These are phyloP conservation scores for Rhizophagus clarus DNA, from an alignment of 192 early-diverging fungal genomes.

Conservation along the genomic window DNA sequence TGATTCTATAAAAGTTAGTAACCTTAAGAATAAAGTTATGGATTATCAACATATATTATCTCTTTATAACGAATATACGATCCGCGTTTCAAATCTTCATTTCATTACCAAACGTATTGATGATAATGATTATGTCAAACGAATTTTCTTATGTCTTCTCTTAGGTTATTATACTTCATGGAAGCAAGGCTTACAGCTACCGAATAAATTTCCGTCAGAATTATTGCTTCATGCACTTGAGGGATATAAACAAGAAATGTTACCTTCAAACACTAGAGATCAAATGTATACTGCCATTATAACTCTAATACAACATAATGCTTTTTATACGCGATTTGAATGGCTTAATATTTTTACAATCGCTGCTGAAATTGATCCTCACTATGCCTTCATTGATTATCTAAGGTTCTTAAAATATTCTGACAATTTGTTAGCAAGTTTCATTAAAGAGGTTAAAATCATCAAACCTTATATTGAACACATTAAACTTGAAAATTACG, in stretches of 20 bases:
- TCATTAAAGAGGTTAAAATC: background rate
- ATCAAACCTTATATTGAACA: background rate
- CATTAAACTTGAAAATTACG: background rate
- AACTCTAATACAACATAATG: background rate
- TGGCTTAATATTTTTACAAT: constrained; percentile 1
- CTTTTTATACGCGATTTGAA: background rate
- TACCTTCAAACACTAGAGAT: background rate
- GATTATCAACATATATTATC: background rate
- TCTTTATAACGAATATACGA: background rate
- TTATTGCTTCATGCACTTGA: background rate
- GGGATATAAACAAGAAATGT: background rate
- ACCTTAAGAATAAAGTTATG: constrained; percentile 7
- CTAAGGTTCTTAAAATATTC: background rate
- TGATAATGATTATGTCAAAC: background rate
- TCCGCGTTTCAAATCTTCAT: background rate
- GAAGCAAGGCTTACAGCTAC: background rate
- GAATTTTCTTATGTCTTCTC: constrained; percentile 1
- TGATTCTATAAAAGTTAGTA: background rate
- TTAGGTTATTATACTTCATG: background rate
- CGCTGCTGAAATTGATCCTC: background rate
- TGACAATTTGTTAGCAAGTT: background rate
- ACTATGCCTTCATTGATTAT: background rate
- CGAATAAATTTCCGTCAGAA: background rate
- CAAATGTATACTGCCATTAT: background rate
- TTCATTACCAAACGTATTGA: background rate